Conservation (phyloP, 2,329 filamentous ascomycete species). For the Arthrobotrys pseudoclavata region DNA sequence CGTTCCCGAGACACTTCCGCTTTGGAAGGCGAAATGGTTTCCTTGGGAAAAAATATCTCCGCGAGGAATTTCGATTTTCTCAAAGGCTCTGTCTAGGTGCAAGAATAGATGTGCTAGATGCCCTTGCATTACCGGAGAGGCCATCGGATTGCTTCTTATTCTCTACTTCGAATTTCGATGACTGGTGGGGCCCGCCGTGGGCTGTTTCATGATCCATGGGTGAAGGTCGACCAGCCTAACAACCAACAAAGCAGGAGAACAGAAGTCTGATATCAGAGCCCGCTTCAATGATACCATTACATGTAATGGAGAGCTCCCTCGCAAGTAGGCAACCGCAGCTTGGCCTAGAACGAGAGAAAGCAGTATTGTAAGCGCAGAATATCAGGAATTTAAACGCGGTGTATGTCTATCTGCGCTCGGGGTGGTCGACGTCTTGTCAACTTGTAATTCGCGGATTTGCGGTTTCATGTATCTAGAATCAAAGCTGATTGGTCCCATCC, state of each 20-base stretch:
- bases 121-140: conserved; percentile 19
- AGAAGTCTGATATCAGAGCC: conserved; percentile 28
- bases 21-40: not conserved
- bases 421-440: conserved; percentile 38
- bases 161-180: conserved; percentile 19
- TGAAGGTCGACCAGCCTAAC: conserved; percentile 5
- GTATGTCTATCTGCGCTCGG: conserved; percentile 26
- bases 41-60: conserved; percentile 20
- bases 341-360: conserved; percentile 27
- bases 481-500: conserved; percentile 47
- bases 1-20: conserved; percentile 36
- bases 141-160: conserved; percentile 9
- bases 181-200: conserved; percentile 6
- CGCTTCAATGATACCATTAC: conserved; percentile 32
- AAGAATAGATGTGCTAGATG: conserved; percentile 3
- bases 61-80: conserved; percentile 23
- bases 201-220: conserved; percentile 46
- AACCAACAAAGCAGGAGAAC: conserved; percentile 51
- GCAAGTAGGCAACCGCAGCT: conserved; percentile 27
- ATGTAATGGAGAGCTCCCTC: conserved; percentile 27
- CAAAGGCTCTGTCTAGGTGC: not conserved
- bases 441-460: conserved; percentile 48
- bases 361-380: conserved; percentile 53
- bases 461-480: conserved; percentile 30
- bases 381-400: conserved; percentile 58